These are phyloP conservation scores for Colletotrichum orbiculare DNA, from an alignment of 2,329 filamentous ascomycete species.

Conservation along the genomic window DNA sequence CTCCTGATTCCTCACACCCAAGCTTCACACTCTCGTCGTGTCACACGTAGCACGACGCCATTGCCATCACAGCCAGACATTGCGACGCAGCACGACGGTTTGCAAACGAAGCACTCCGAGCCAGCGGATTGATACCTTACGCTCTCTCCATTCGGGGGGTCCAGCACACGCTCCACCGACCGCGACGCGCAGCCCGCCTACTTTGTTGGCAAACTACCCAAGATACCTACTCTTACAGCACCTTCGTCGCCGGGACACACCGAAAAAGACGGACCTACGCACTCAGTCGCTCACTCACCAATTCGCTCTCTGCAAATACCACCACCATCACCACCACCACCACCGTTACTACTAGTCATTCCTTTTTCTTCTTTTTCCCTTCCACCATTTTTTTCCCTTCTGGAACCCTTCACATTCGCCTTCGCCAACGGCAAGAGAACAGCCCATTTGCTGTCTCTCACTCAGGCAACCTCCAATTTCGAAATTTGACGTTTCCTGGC, in stretches of 20 bases:
- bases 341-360: conserved; percentile 13
- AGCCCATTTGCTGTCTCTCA: conserved; percentile 5
- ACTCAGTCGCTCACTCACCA: conserved; percentile 1
- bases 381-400: neutral
- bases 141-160: too few species aligned
- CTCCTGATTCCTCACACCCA: conserved; percentile 26
- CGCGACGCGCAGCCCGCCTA: too few species aligned
- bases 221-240: too few species aligned
- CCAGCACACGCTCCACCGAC: too few species aligned
- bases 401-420: conserved; percentile 15
- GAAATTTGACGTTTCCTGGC: too few species aligned
- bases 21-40: conserved; percentile 24
- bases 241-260: conserved; percentile 1
- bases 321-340: too few species aligned
- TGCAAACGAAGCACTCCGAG: conserved; percentile 11
- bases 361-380: conserved; percentile 15
- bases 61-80: conserved; percentile 19
- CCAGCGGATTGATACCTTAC: conserved; percentile 5
- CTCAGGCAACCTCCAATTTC: too few species aligned
- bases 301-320: too few species aligned
- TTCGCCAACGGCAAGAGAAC: conserved; percentile 10
- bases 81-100: conserved; percentile 13
- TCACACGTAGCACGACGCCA: conserved; percentile 13
- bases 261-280: conserved; percentile 12
- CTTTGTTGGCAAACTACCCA: too few species aligned